Conservation (phyloP, 345 rosid genomes). For the Anastatica hierochuntica region DNA sequence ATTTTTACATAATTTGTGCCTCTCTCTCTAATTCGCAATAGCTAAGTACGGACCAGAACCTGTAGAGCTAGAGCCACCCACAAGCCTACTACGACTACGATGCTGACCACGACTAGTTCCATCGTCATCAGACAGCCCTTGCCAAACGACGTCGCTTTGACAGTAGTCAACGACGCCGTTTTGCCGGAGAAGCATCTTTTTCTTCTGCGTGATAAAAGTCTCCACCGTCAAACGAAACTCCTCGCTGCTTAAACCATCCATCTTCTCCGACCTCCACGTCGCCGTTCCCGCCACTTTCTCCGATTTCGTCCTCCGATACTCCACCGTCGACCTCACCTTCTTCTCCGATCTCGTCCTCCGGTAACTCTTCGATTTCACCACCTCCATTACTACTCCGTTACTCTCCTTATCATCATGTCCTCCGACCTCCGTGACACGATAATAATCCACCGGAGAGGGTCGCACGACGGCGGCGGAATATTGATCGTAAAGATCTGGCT, state of each 20-base stretch:
- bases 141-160: too few relatives aligned
- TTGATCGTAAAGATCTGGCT: not conserved
- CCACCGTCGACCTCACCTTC: conserved; percentile 6
- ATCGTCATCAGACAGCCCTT: too few relatives aligned
- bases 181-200: conserved; percentile 1
- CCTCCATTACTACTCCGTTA: too few relatives aligned
- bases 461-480: not conserved
- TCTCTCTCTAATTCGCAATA: conserved; percentile 9
- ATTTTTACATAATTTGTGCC: not conserved
- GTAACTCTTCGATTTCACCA: not conserved
- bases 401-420: too few relatives aligned
- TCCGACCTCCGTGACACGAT: not conserved
- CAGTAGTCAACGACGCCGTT: not conserved
- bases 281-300: conserved; percentile 11
- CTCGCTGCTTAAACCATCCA: conserved; percentile 27
- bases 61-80: conserved; percentile 7
- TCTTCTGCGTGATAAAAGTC: conserved; percentile 19
- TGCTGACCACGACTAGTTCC: too few relatives aligned
- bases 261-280: conserved; percentile 13
- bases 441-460: too few relatives aligned
- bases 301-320: conserved; percentile 13
- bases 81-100: conserved; percentile 1
- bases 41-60: conserved; percentile 11
- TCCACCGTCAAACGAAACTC: conserved; percentile 26
- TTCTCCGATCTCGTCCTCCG: conserved; percentile 12